Conservation (phyloP, 345 rosid genomes). For the Salix brachista region DNA sequence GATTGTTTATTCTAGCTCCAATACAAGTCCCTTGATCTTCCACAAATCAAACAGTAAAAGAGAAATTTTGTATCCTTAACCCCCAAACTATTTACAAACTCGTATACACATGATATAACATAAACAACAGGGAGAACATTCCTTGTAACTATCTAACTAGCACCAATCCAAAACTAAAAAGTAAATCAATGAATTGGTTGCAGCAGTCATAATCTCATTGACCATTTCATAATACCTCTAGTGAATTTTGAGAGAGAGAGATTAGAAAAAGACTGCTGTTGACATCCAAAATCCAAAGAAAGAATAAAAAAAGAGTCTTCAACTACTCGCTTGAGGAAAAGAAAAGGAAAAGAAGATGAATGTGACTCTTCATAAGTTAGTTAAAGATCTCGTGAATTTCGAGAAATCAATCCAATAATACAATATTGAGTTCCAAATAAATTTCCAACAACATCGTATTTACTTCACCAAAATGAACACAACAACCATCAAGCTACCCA, state of each 20-base stretch:
- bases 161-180: not conserved
- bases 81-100: constrained; percentile 3
- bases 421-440: constrained; percentile 6
- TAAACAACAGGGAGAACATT: not conserved
- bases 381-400: constrained; percentile 17
- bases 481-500: not conserved
- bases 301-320: not conserved
- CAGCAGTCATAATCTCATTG: constrained; percentile 15
- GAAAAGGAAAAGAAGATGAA: not conserved
- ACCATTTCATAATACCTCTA: constrained; percentile 1
- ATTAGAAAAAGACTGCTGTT: constrained; percentile 7
- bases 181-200: constrained; percentile 10
- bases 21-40: not conserved
- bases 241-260: not conserved
- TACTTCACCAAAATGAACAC: not conserved
- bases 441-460: constrained; percentile 4
- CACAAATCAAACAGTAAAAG: not conserved
- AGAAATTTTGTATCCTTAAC: not conserved
- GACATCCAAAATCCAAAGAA: constrained; percentile 13
- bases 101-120: not conserved
- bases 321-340: constrained; percentile 1
- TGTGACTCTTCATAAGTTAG: constrained; percentile 7
- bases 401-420: constrained; percentile 15
- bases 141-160: constrained; percentile 8
- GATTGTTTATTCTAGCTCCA: not conserved